Conservation (phyloP, 2,329 filamentous ascomycete species). For the Mycocentrospora acerina region DNA sequence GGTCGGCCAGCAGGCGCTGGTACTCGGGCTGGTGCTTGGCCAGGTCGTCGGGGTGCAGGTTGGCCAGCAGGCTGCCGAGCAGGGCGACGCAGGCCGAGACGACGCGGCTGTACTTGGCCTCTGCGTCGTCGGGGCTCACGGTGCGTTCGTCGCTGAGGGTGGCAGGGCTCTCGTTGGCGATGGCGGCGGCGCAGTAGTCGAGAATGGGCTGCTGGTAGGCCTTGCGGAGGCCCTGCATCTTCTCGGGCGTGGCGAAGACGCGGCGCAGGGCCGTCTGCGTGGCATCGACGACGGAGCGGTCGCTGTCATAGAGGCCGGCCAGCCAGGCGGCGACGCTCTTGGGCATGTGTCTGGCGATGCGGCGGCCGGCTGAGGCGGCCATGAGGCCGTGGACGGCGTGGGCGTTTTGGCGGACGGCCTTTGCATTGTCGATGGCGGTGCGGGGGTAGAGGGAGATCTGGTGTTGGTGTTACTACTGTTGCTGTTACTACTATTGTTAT, state of each 20-base stretch:
- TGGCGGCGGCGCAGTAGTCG: conserved; percentile 76
- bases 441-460: conserved; percentile 86
- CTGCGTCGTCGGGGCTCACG: conserved; percentile 79
- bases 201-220: conserved; percentile 80
- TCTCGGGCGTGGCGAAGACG: conserved; percentile 79
- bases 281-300: conserved; percentile 73
- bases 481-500: too few relatives aligned
- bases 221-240: conserved; percentile 73
- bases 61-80: conserved; percentile 55
- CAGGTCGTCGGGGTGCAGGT: conserved; percentile 53
- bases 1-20: conserved; percentile 65
- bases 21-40: conserved; percentile 64
- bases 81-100: conserved; percentile 60
- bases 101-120: conserved; percentile 82
- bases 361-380: conserved; percentile 66
- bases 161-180: conserved; percentile 72
- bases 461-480: conserved; percentile 42
- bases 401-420: conserved; percentile 82
- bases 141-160: conserved; percentile 89
- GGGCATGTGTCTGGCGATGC: conserved; percentile 78
- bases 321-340: conserved; percentile 87
- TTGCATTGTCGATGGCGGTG: conserved; percentile 83
- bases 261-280: conserved; percentile 73
- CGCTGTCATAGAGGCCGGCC: conserved; percentile 82
- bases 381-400: conserved; percentile 72